Base-by-base conservation (phyloP, 306 rosid species). In the Quercus suber region DNA sequence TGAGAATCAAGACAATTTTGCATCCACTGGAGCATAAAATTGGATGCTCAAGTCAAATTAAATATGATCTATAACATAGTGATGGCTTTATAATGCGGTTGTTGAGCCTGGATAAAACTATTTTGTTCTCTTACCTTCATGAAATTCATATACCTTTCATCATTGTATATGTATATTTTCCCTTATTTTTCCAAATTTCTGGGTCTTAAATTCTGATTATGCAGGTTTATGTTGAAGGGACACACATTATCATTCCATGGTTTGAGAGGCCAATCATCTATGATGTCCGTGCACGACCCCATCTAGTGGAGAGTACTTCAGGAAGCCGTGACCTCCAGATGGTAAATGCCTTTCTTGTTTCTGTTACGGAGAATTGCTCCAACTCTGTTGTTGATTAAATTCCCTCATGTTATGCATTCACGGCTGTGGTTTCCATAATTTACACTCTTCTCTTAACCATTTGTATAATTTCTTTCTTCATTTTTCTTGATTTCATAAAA, bases 211-310 rank as follows among this genome's bases (percentile, higher is more conserved):
- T 15, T 58, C 33, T 81, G 33, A 14, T 58, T 7, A 6, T 78
- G 71, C 73, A 87, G 87, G 87, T 87, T 56, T 87, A 87, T 82
- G 89, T 88, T 53, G 90, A 88, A 88, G 90, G 92, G 72, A 86
- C 92, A 31, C 92, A 88, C 75, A 55, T 88, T 10, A 77, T 84
- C 15, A 77, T 88, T 56, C 92, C 92, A 30, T 88, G 92, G 92
- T 82, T 82, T 73, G 92, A 88, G 78, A 86, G 90, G 81, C 87
- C 90, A 6, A 27, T 88, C 55, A 88, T 86, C 79, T 88, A 86
- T 69, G 88, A 88, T 78, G 89, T 88, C 30, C 88, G 88, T 8
- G 88, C 92, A 51, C 85, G 86, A 65, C 87, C 90, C 55, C 76
- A 84, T 75, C 71, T 75, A 9, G 84, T 86, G 17, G 85, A 80